These are phyloP conservation scores for Phytophthora palmivora DNA, from an alignment of 352 stramenopile species.

Conservation along the genomic window DNA sequence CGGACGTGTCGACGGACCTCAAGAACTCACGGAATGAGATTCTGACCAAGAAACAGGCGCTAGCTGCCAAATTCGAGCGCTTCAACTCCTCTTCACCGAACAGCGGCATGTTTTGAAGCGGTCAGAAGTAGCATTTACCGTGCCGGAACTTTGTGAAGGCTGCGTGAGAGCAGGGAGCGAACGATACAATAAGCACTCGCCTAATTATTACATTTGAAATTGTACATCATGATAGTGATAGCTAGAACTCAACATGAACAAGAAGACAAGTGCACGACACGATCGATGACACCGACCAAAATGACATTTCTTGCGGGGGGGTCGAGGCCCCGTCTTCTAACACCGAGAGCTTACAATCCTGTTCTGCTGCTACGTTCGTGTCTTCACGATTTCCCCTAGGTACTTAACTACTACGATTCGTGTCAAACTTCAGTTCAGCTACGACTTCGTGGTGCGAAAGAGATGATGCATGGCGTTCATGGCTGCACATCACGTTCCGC, in stretches of 20 bases:
- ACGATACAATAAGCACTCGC: constrained; percentile 38
- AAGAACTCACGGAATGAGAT: constrained; percentile 89
- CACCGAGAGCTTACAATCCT: constrained; percentile 47
- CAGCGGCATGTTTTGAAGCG: constrained; percentile 59
- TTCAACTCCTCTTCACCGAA: constrained; percentile 67
- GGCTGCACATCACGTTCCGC: constrained; percentile 35
- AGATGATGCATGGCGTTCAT: constrained; percentile 15
- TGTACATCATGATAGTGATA: constrained; percentile 17
- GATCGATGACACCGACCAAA: constrained; percentile 40
- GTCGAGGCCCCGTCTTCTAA: constrained; percentile 43
- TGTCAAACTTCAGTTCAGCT: constrained; percentile 23
- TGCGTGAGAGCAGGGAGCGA: constrained; percentile 15
- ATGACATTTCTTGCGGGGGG: constrained; percentile 37
- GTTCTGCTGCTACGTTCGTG: constrained; percentile 32
- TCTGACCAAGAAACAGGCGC: constrained; percentile 89
- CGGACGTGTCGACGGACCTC: constrained; percentile 86
- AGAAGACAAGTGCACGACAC: constrained; percentile 18
- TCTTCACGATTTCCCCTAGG: constrained; percentile 22
- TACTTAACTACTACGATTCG: constrained; percentile 41
- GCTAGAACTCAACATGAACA: constrained; percentile 1
- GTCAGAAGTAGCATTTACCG: constrained; percentile 1
- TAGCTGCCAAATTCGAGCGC: constrained; percentile 86
- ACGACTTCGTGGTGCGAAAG: constrained; percentile 20
- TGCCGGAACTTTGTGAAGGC: constrained; percentile 1
- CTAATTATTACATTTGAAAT: constrained; percentile 47